Evolutionary conservation across 169 alveolate genomes (phyloP).

Genomic region (Ichthyophthirius multifiliis): DNA sequence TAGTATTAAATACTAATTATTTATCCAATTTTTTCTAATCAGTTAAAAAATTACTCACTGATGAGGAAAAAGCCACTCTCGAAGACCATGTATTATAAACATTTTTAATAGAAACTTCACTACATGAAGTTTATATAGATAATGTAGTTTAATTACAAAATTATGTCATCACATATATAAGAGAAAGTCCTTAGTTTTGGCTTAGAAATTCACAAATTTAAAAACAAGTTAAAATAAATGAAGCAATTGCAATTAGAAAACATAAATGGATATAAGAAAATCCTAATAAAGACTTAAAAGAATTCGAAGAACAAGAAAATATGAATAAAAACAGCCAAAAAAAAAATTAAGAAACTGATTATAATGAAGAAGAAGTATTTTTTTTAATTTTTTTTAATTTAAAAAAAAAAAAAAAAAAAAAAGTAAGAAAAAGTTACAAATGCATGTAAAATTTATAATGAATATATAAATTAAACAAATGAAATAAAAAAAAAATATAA

Average conservation of each 20-base stretch:
- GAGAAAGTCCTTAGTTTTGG: background rate
- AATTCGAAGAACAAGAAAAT: background rate
- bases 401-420: background rate
- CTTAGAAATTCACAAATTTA: background rate
- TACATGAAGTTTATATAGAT: background rate
- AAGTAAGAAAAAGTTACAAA: background rate
- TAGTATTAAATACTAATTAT: background rate
- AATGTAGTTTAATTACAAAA: background rate
- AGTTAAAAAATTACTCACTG: background rate
- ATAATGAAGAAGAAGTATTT: too few species aligned
- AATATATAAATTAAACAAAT: background rate
- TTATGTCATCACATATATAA: background rate
- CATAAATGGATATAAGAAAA: background rate
- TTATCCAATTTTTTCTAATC: background rate
- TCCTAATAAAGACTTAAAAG: background rate
- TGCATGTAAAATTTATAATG: background rate
- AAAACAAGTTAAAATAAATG: background rate
- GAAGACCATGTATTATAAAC: background rate
- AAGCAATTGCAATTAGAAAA: background rate
- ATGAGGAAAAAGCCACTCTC: constrained; percentile 3
- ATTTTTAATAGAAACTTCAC: background rate
- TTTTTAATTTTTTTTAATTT: background rate
- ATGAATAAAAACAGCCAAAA: background rate
- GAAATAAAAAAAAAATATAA: background rate
- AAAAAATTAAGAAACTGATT: background rate